A percentile compares a stretch with the other conserved stretches of the same genome.
Evolutionary conservation across 805 yeast genomes (phyloP).

Genomic region (Candida alai): DNA sequence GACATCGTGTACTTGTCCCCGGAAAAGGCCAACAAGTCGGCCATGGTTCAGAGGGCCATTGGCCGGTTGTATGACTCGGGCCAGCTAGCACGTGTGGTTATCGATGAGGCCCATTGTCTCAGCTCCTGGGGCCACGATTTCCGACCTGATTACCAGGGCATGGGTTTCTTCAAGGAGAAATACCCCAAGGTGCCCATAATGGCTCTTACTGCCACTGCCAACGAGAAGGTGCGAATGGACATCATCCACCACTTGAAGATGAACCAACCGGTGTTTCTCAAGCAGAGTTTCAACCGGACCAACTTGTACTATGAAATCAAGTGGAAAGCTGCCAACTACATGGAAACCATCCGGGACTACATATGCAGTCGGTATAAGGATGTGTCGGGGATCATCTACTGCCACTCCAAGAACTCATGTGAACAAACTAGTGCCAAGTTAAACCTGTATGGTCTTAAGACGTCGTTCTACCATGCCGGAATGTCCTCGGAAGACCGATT

Average conservation of each 20-base stretch:
- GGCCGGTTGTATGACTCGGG: slow-evolving; percentile 49
- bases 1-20: slow-evolving; percentile 88
- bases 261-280: slow-evolving; percentile 57
- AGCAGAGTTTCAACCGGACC: slow-evolving; percentile 89
- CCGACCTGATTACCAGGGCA: slow-evolving; percentile 88
- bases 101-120: slow-evolving; percentile 98
- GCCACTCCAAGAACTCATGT: slow-evolving; percentile 86
- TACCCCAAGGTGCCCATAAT: slow-evolving; percentile 84
- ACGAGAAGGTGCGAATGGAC: slow-evolving; percentile 82
- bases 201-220: slow-evolving; percentile 98
- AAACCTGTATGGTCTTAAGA: slow-evolving; percentile 54
- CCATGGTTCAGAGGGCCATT: slow-evolving; percentile 62
- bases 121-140: slow-evolving; percentile 99
- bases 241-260: slow-evolving; percentile 74
- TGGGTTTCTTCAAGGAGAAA: slow-evolving; percentile 65
- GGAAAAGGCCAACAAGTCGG: slow-evolving; percentile 83
- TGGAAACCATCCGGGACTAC: slow-evolving; percentile 57
- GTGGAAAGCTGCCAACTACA: slow-evolving; percentile 54
- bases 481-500: slow-evolving; percentile 74
- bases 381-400: slow-evolving; percentile 85
- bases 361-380: slow-evolving; percentile 48
- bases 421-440: slow-evolving; percentile 72
- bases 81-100: slow-evolving; percentile 77
- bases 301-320: slow-evolving; percentile 77
- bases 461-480: slow-evolving; percentile 92